Percentiles rank a stretch among this genome's conserved stretches.
Conservation (phyloP, 2,329 filamentous ascomycete genomes). For the Sporothrix schenckii region DNA sequence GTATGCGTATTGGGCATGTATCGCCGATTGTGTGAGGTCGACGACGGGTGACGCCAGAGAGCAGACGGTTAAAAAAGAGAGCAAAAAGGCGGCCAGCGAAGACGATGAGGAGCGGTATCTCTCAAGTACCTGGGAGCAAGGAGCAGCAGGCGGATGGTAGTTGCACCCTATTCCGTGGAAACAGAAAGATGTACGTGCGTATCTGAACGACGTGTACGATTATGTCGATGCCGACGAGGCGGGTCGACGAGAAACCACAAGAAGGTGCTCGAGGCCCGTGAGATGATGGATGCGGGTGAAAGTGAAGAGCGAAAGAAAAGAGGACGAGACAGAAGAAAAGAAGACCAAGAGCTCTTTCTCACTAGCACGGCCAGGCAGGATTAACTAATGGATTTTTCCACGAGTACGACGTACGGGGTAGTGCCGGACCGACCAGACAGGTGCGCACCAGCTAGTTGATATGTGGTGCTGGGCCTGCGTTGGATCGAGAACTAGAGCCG, state of each 20-base stretch:
- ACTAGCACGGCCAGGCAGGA: not conserved
- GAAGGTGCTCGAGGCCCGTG: not conserved
- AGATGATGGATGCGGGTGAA: conserved; percentile 1
- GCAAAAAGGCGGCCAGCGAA: not conserved
- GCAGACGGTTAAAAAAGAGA: not conserved
- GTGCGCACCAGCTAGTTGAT: conserved; percentile 11
- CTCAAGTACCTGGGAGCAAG: not conserved
- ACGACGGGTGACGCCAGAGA: conserved; percentile 25
- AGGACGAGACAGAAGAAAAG: not conserved
- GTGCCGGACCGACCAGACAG: conserved; percentile 5
- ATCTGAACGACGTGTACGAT: not conserved
- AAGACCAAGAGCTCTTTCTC: not conserved
- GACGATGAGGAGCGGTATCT: not conserved
- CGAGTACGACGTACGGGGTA: not conserved
- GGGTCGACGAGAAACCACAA: not conserved
- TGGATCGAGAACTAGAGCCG: conserved; percentile 5
- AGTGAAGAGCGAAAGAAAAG: not conserved
- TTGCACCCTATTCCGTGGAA: not conserved
- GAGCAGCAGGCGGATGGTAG: conserved; percentile 2
- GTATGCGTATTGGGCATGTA: conserved; percentile 9
- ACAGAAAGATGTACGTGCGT: not conserved
- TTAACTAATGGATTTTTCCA: not conserved
- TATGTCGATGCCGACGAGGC: not conserved
- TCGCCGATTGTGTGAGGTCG: conserved; percentile 20
- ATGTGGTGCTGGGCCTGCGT: not conserved